Evolutionary conservation across 352 stramenopile species (phyloP), one percentile per base, ranked within the genome.

Genomic region (Globisporangium apiculatum): DNA sequence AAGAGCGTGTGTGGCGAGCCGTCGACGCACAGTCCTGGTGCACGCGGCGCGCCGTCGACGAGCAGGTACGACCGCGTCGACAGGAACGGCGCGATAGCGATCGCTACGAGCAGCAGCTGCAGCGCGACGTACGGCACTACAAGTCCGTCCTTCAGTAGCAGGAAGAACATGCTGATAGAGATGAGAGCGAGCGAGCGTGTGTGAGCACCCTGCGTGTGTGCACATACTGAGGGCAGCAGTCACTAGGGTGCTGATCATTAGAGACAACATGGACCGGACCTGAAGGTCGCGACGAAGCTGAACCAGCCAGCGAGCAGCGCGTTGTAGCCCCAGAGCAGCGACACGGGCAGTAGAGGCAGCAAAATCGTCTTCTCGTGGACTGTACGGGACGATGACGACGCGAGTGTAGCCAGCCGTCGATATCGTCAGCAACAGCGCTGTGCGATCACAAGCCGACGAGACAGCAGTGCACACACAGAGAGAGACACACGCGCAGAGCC

Each of bases 281-380:
- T 95, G 62, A 93, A 95, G 9, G 85, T 89, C 41, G 85, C 86
- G 6, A 95, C 43, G 40, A 86, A 71, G 55, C 79, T 86, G 58
- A 93, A 93, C 81, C 83, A 93, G 14, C 79, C 74, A 11, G 78
- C 68, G 0, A 95, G 51, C 31, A 93, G 68, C 18, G 77, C 62
- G 10, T 80, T 71, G 43, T 86, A 61, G 14, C 66, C 60, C 63
- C 81, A 83, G 35, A 98, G 68, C 5, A 98, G 77, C n/a, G 84
- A 87, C 9, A 96, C 76, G 1, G 96, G 95, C 41, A 97, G 76
- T 43, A 98, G 55, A n/a, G 92, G 78, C 36, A 98, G 73, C 57
- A 99, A 65, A 55, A 98, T 98, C 7, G 91, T 90, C 66, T 99
- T 99, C 67, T 99, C 96, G 59, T 99, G 96, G 46, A 99, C 96